Evolutionary conservation across 2,329 filamentous ascomycete species (phyloP).

Genomic region (Pseudopyricularia cyperi): DNA sequence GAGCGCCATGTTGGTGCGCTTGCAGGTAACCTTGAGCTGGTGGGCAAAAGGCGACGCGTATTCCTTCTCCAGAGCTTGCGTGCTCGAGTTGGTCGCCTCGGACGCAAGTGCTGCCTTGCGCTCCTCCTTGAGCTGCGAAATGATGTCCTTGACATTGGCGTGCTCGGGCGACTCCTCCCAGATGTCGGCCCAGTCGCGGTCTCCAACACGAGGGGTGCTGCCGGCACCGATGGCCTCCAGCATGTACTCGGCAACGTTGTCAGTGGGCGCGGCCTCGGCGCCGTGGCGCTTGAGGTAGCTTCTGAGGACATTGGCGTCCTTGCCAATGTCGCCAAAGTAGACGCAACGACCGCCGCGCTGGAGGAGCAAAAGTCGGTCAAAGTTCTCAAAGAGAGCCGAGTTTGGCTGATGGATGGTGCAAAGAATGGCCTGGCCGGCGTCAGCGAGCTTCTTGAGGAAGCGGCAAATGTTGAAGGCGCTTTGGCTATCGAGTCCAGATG

Average conservation of each 20-base stretch:
- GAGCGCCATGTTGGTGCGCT: constrained; percentile 63
- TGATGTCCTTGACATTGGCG: constrained; percentile 50
- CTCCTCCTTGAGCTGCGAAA: constrained; percentile 50
- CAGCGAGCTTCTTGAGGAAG: constrained; percentile 63
- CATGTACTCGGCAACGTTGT: constrained; percentile 66
- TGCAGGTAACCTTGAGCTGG: constrained; percentile 64
- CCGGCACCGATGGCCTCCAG: constrained; percentile 73
- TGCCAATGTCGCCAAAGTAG: constrained; percentile 76
- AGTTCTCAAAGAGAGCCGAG: constrained; percentile 75
- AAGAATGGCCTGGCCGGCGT: constrained; percentile 75
- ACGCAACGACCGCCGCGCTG: constrained; percentile 69
- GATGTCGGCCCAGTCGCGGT: constrained; percentile 67
- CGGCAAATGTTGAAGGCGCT: constrained; percentile 66
- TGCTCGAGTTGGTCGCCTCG: constrained; percentile 28
- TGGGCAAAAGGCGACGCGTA: constrained; percentile 70
- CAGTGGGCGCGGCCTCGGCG: constrained; percentile 40
- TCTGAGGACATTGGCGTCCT: constrained; percentile 59
- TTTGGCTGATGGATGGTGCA: constrained; percentile 90
- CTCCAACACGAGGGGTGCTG: constrained; percentile 56
- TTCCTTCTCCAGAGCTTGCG: constrained; percentile 46
- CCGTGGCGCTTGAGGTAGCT: constrained; percentile 48
- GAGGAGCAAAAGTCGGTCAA: constrained; percentile 69
- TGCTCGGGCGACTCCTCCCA: constrained; percentile 66
- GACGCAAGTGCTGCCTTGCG: constrained; percentile 30
- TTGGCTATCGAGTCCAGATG: constrained; percentile 60